Percentiles rank a stretch among this genome's conserved stretches.
phyloP scores from a whole-genome alignment of 495 filamentous ascomycete species.

The Neurospora tetrasperma region DNA sequence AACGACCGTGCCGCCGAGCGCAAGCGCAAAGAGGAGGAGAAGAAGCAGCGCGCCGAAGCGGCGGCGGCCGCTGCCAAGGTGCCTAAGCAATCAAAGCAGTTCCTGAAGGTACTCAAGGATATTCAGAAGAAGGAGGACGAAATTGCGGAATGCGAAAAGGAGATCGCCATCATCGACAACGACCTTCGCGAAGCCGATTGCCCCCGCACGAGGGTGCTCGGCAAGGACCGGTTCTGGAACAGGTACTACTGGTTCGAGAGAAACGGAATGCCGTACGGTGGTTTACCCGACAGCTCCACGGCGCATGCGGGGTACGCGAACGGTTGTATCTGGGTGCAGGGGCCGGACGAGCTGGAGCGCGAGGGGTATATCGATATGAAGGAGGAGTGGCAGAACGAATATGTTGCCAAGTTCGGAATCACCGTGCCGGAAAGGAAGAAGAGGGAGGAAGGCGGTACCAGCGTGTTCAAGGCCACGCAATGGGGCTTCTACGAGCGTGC shows the following conservation, averaged over 20 bases:
- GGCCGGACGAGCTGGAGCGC: slow-evolving; percentile 81
- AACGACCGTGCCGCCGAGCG: slow-evolving; percentile 66
- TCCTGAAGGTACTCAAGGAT: slow-evolving; percentile 74
- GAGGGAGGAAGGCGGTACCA: slow-evolving; percentile 73
- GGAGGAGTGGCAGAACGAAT: slow-evolving; percentile 52
- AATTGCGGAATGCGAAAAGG: slow-evolving; percentile 69
- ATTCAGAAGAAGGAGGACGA: slow-evolving; percentile 75
- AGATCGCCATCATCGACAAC: slow-evolving; percentile 76
- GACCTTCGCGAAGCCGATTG: slow-evolving; percentile 90
- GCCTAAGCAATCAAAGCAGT: slow-evolving; percentile 74
- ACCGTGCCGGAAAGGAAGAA: slow-evolving; percentile 79
- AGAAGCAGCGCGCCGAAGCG: slow-evolving; percentile 69
- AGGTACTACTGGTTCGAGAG: slow-evolving; percentile 99
- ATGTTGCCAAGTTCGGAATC: slow-evolving; percentile 57
- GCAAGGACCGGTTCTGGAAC: slow-evolving; percentile 94
- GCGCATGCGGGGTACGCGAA: slow-evolving; percentile 83
- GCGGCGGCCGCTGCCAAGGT: slow-evolving; percentile 72
- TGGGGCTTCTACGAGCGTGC: slow-evolving; percentile 89
- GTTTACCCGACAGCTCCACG: slow-evolving; percentile 79
- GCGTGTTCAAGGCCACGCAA: slow-evolving; percentile 64
- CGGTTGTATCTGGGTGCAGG: slow-evolving; percentile 91
- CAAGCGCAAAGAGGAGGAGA: slow-evolving; percentile 73
- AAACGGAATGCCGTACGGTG: slow-evolving; percentile 94
- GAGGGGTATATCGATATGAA: slow-evolving; percentile 67
- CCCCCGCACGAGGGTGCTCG: slow-evolving; percentile 76